Percentiles rank a stretch among this genome's conserved stretches.
Conservation (phyloP, 768 basidiomycete species). For the Suillus placidus region DNA sequence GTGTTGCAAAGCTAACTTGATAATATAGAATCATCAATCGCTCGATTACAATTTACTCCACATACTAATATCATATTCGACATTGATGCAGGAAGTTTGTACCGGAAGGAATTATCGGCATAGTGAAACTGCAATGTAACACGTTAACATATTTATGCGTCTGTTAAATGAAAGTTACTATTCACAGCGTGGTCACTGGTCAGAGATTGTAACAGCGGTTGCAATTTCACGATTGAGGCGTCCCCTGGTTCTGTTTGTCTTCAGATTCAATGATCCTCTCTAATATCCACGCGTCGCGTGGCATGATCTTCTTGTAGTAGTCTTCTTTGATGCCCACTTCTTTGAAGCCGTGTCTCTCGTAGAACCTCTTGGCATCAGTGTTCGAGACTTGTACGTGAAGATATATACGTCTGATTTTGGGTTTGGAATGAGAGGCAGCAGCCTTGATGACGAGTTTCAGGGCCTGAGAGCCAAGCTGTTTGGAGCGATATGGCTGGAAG, state of each 20-base stretch:
- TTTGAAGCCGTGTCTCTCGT: constrained; percentile 80
- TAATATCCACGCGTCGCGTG: constrained; percentile 86
- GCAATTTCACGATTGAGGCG: background rate
- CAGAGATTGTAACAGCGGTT: background rate
- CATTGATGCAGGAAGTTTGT: constrained; percentile 1
- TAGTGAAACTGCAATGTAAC: constrained; percentile 9
- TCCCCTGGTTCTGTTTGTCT: constrained; percentile 5
- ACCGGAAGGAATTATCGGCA: background rate
- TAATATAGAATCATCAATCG: constrained; percentile 8
- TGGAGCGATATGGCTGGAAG: constrained; percentile 75
- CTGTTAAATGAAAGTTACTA: background rate
- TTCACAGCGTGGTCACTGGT: background rate
- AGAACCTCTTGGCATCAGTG: constrained; percentile 74
- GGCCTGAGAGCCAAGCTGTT: constrained; percentile 72
- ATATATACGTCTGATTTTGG: constrained; percentile 70
- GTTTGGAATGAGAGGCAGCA: constrained; percentile 59
- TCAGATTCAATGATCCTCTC: constrained; percentile 53
- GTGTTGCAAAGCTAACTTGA: constrained; percentile 7
- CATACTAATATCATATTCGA: constrained; percentile 9
- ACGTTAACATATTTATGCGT: constrained; percentile 1
- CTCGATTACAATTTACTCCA: constrained; percentile 6
- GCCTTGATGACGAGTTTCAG: constrained; percentile 69
- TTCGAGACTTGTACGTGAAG: constrained; percentile 91
- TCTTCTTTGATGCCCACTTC: constrained; percentile 65
- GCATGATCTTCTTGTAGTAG: constrained; percentile 90